A percentile compares a stretch with the other conserved stretches of the same genome.
phyloP scores from a whole-genome alignment of 1,284 basidiomycete genomes.

The Leccinum subfulvum region DNA sequence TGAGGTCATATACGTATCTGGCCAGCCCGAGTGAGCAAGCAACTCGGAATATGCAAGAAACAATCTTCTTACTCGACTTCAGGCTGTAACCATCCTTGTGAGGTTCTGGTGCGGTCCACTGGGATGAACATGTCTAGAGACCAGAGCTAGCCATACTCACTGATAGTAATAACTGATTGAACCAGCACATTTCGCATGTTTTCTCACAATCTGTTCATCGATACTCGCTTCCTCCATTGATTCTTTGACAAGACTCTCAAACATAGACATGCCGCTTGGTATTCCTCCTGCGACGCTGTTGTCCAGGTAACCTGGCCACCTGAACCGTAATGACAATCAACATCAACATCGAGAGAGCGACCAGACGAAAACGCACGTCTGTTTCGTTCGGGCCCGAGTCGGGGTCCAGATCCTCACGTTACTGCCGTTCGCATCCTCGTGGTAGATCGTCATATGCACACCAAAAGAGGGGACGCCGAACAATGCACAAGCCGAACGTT shows the following conservation, averaged over 20 bases:
- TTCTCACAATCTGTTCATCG: conserved; percentile 56
- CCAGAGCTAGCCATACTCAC: conserved; percentile 36
- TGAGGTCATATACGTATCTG: conserved; percentile 81
- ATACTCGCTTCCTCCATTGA: conserved; percentile 91
- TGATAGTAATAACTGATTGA: conserved; percentile 68
- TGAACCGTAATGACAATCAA: conserved; percentile 28
- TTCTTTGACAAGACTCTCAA: conserved; percentile 87
- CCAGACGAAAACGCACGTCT: conserved; percentile 57
- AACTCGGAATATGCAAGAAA: conserved; percentile 1
- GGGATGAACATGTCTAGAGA: neutral
- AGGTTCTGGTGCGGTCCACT: conserved; percentile 45
- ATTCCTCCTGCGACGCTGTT: conserved; percentile 82
- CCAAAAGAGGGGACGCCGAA: conserved; percentile 92
- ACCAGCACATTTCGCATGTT: conserved; percentile 58
- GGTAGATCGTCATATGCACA: conserved; percentile 78
- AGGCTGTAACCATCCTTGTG: conserved; percentile 80
- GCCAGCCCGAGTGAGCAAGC: neutral
- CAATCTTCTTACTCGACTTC: conserved; percentile 66
- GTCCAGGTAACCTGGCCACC: conserved; percentile 76
- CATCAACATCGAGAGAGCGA: neutral
- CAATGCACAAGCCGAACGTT: conserved; percentile 83
- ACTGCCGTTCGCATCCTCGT: conserved; percentile 47
- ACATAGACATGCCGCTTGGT: conserved; percentile 68
- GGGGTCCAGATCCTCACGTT: conserved; percentile 83
- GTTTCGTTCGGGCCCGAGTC: conserved; percentile 80